Evolutionary conservation across 495 filamentous ascomycete genomes (phyloP).

Genomic region (Cetradonia linearis): DNA sequence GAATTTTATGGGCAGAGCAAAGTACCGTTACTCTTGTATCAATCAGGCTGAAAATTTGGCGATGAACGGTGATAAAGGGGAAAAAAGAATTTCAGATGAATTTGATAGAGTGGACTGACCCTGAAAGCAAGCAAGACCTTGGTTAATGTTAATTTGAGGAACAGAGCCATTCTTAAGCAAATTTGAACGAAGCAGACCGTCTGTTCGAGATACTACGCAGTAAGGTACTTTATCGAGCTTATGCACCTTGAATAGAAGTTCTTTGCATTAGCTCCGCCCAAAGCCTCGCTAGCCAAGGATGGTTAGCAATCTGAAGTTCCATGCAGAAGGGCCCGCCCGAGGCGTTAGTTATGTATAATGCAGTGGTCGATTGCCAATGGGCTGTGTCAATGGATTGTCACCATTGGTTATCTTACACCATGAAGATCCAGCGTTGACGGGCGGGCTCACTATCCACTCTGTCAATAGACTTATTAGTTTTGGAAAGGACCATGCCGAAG

Average conservation of each 20-base stretch:
- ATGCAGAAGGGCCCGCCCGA: background rate
- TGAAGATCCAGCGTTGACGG: too few species aligned
- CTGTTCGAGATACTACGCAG: background rate
- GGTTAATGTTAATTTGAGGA: background rate
- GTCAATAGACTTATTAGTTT: background rate
- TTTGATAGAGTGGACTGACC: too few species aligned
- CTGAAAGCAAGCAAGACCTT: too few species aligned
- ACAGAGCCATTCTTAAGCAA: background rate
- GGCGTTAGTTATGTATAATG: background rate
- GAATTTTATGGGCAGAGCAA: background rate
- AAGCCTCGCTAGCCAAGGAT: conserved; percentile 1
- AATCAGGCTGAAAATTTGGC: background rate
- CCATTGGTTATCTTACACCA: too few species aligned
- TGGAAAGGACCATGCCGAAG: background rate
- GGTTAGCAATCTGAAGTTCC: conserved; percentile 5
- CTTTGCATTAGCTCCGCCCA: background rate
- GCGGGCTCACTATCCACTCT: background rate
- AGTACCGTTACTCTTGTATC: background rate
- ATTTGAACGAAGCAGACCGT: background rate
- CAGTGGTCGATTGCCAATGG: background rate
- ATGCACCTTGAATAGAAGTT: conserved; percentile 5
- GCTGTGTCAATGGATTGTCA: too few species aligned
- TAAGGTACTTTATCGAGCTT: background rate
- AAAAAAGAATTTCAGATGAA: too few species aligned
- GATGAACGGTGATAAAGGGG: background rate